Evolutionary conservation across 768 basidiomycete species (phyloP).

Genomic region (Kwoniella shandongensis): DNA sequence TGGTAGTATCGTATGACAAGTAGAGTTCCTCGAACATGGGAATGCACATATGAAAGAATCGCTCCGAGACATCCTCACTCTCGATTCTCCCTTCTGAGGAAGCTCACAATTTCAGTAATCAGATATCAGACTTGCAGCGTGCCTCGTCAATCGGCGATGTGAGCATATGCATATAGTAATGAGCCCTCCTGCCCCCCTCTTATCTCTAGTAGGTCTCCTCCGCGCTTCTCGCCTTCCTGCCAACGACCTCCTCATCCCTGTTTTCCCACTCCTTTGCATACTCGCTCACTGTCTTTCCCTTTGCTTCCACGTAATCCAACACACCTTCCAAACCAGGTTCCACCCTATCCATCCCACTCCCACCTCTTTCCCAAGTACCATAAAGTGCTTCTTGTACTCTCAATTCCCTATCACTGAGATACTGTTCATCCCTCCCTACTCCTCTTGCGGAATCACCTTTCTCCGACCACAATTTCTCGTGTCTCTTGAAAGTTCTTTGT

Average conservation of each 20-base stretch:
- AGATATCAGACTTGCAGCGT: too few relatives aligned
- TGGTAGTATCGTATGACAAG: neutral
- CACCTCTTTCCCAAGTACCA: slow-evolving; percentile 39
- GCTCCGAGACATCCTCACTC: too few relatives aligned
- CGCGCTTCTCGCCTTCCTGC: neutral
- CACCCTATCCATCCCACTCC: slow-evolving; percentile 8
- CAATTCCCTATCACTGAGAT: slow-evolving; percentile 33
- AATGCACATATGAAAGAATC: neutral
- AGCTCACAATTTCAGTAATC: too few relatives aligned
- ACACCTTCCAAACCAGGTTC: slow-evolving; percentile 42
- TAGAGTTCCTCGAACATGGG: too few relatives aligned
- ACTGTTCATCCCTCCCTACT: neutral
- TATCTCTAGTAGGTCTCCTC: slow-evolving; percentile 2
- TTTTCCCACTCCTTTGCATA: slow-evolving; percentile 26
- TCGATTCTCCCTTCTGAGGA: too few relatives aligned
- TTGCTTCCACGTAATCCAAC: slow-evolving; percentile 37
- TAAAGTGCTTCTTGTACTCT: slow-evolving; percentile 39
- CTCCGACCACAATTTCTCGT: slow-evolving; percentile 16
- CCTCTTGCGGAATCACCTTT: neutral
- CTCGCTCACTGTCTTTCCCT: slow-evolving; percentile 26
- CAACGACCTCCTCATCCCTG: slow-evolving; percentile 13
- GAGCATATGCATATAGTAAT: neutral
- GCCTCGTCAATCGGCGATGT: too few relatives aligned
- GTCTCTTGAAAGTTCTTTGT: slow-evolving; percentile 9
- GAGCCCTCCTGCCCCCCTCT: neutral